phyloP scores from a whole-genome alignment of 129 eudicot genomes.

The Escallonia herrerae region DNA sequence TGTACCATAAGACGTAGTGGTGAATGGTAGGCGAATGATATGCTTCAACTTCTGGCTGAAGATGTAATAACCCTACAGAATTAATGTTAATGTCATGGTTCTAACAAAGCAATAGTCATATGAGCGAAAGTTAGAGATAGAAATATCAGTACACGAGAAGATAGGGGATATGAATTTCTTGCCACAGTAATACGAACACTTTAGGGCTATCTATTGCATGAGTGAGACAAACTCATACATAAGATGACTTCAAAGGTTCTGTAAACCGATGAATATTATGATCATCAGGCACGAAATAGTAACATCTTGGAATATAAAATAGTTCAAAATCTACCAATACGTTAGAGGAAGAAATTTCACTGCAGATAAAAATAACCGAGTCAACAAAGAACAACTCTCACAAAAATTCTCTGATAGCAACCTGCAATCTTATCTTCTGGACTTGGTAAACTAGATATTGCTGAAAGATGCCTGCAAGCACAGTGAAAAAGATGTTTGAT shows the following conservation, averaged over 20 bases:
- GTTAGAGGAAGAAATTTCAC: not conserved
- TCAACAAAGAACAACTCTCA: conserved; percentile 8
- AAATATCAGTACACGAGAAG: not conserved
- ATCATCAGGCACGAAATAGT: not conserved
- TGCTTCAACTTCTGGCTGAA: conserved; percentile 96
- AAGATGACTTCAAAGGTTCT: no score
- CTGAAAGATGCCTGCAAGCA: conserved; percentile 74
- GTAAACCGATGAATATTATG: no score
- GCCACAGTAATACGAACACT: no score
- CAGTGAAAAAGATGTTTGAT: not conserved
- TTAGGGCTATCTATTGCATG: no score
- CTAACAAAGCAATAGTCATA: not conserved
- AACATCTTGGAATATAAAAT: not conserved
- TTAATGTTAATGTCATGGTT: conserved; percentile 20
- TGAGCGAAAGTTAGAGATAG: not conserved
- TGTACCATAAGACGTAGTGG: conserved; percentile 82
- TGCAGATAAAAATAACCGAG: not conserved
- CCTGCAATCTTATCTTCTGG: conserved; percentile 93
- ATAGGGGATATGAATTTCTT: no score
- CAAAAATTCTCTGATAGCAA: conserved; percentile 13
- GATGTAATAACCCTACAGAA: conserved; percentile 84
- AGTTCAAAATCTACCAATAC: not conserved
- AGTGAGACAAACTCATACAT: no score
- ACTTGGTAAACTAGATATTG: conserved; percentile 96
- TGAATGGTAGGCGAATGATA: conserved; percentile 83